A percentile compares a stretch with the other conserved stretches of the same genome.
phyloP scores from a whole-genome alignment of 164 flowering plant genomes.

The Platanus orientalis region DNA sequence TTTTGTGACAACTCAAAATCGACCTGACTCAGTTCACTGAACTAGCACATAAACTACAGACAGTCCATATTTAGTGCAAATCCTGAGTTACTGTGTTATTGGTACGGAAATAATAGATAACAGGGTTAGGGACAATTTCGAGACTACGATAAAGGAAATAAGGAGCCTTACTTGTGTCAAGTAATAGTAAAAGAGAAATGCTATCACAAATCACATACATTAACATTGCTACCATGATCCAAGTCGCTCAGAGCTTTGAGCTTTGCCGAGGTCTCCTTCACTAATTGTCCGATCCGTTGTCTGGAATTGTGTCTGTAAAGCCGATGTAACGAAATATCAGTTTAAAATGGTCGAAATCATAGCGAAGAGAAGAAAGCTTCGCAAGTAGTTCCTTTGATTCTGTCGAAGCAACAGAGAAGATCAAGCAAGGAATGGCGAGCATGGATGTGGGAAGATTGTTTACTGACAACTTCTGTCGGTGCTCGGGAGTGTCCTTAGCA shows the following conservation, averaged over 20 bases:
- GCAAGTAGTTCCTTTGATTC: too few relatives aligned
- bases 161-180: neutral
- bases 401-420: too few relatives aligned
- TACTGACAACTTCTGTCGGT: constrained; percentile 58
- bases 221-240: constrained; percentile 29
- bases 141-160: too few relatives aligned
- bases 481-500: constrained; percentile 68
- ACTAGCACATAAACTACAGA: too few relatives aligned
- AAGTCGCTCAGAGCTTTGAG: constrained; percentile 53
- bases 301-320: constrained; percentile 48
- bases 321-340: neutral
- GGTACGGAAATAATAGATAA: too few relatives aligned
- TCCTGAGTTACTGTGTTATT: too few relatives aligned
- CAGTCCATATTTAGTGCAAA: too few relatives aligned
- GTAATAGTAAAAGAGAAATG: neutral
- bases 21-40: too few relatives aligned
- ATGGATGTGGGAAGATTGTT: constrained; percentile 1
- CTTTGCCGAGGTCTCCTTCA: constrained; percentile 68
- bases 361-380: neutral
- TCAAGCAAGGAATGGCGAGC: neutral
- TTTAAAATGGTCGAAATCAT: neutral
- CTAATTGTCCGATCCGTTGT: constrained; percentile 53
- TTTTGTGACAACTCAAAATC: too few relatives aligned
- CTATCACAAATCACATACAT: constrained; percentile 19
- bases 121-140: too few relatives aligned